phyloP scores from a whole-genome alignment of 176 grass and related monocot genomes.

The Ampelocalamus luodianensis region DNA sequence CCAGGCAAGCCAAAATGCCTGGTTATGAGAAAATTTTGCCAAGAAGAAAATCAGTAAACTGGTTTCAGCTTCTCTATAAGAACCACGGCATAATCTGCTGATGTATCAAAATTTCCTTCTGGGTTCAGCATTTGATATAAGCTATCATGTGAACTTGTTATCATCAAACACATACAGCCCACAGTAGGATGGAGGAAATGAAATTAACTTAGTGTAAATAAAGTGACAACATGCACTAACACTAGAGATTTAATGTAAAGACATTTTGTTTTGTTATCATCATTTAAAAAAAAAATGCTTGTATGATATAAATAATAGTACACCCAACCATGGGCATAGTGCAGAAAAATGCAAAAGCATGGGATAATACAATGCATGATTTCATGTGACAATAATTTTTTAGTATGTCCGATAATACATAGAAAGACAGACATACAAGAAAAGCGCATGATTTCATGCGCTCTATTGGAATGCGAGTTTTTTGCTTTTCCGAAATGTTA shows the following conservation, averaged over 20 bases:
- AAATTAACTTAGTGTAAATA: not conserved
- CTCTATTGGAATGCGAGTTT: too few species aligned
- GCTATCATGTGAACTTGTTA: not conserved
- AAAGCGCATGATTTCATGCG: too few species aligned
- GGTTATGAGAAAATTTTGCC: conserved; percentile 10
- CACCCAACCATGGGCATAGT: not conserved
- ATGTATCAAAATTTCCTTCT: not conserved
- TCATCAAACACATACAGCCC: not conserved
- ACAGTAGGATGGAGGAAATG: not conserved
- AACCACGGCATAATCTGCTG: not conserved
- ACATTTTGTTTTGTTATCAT: not conserved
- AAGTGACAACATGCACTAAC: not conserved
- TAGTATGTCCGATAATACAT: too few species aligned
- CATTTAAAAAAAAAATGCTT: not conserved
- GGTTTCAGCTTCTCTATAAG: not conserved
- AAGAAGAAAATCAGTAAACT: not conserved
- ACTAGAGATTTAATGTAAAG: not conserved
- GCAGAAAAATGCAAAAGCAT: not conserved
- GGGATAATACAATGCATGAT: too few species aligned
- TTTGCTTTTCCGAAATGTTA: too few species aligned
- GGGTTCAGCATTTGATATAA: not conserved
- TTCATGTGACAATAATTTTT: too few species aligned
- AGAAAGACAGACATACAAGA: too few species aligned
- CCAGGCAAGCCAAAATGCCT: conserved; percentile 77
- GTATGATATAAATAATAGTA: not conserved